phyloP scores from a whole-genome alignment of 1,284 basidiomycete genomes.

The Sanghuangporus sanghuang region DNA sequence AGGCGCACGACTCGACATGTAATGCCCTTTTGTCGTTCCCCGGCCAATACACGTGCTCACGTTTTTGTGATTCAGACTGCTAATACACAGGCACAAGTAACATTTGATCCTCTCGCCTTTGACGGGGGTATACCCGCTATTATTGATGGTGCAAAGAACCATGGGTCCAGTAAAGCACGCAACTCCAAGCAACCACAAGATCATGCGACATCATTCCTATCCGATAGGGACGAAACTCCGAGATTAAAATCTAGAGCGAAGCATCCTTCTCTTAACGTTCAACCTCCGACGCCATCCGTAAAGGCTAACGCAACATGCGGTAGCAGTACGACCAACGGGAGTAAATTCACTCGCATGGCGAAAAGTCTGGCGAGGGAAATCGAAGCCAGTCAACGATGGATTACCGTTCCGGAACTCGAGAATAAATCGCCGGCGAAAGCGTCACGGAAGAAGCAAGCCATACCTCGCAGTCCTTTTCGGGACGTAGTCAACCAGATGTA shows the following conservation, averaged over 20 bases:
- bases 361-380: conserved; percentile 50
- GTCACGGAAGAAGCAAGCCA: neutral
- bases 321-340: conserved; percentile 16
- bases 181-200: neutral
- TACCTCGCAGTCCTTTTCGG: conserved; percentile 12
- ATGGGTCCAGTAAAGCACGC: neutral
- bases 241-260: conserved; percentile 25
- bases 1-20: conserved; percentile 35
- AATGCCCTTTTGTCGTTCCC: neutral
- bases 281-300: conserved; percentile 50
- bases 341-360: conserved; percentile 54
- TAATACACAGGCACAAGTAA: conserved; percentile 9
- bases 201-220: conserved; percentile 16
- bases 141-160: conserved; percentile 3
- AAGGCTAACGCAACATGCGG: conserved; percentile 21
- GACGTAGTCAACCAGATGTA: conserved; percentile 11
- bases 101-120: conserved; percentile 16
- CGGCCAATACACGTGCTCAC: neutral
- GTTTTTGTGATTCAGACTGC: neutral
- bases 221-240: conserved; percentile 27
- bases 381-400: conserved; percentile 34
- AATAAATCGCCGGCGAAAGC: neutral
- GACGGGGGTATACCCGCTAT: neutral
- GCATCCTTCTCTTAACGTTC: conserved; percentile 46
- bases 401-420: conserved; percentile 17